phyloP scores from a whole-genome alignment of 495 filamentous ascomycete species.

The Terfezia claveryi region DNA sequence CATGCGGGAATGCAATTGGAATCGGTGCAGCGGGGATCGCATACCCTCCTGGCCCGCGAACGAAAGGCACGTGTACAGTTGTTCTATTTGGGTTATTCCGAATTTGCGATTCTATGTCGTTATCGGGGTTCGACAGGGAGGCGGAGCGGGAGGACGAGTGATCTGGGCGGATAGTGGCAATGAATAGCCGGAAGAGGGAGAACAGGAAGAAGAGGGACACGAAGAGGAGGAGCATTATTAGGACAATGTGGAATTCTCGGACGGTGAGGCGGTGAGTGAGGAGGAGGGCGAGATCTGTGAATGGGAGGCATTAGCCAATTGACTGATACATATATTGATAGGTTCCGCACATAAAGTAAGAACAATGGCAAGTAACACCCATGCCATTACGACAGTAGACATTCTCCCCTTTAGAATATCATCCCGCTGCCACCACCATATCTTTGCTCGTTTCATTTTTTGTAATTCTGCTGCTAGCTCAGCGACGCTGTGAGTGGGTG shows the following conservation, averaged over 20 bases:
- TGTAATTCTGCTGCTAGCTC: neutral
- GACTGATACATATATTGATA: neutral
- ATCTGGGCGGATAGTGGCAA: neutral
- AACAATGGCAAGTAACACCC: neutral
- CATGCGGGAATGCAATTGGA: neutral
- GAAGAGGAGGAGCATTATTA: neutral
- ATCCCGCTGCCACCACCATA: neutral
- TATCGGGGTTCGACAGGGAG: no score
- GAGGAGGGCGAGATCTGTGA: neutral
- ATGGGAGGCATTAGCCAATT: neutral
- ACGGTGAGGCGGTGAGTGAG: neutral
- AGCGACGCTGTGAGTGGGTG: neutral
- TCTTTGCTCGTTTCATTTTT: neutral
- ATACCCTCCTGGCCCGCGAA: neutral
- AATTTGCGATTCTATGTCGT: neutral
- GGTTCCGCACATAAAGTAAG: neutral
- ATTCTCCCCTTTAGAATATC: conserved; percentile 1
- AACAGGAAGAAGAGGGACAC: neutral
- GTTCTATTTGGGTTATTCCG: neutral
- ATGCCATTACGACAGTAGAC: neutral
- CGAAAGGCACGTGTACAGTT: neutral
- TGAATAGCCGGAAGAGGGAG: neutral
- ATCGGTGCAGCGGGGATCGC: neutral
- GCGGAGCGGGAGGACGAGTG: no score
- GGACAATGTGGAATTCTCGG: neutral